These are phyloP conservation scores for Musa schizocarpa DNA, from an alignment of 176 grass and related monocot genomes.

Conservation along the genomic window DNA sequence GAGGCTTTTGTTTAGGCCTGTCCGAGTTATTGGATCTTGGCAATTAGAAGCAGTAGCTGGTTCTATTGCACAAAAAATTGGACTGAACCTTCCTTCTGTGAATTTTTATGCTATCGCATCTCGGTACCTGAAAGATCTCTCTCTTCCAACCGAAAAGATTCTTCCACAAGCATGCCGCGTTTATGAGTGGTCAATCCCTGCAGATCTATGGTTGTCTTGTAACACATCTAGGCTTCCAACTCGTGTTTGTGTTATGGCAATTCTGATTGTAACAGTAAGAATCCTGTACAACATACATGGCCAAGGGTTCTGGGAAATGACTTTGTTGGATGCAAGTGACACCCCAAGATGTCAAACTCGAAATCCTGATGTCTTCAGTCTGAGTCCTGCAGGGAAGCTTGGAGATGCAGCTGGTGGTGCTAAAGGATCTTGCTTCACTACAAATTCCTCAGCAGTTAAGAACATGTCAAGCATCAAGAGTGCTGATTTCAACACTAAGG, in stretches of 20 bases:
- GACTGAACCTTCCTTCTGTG: constrained; percentile 54
- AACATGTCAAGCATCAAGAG: neutral
- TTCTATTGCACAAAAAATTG: constrained; percentile 53
- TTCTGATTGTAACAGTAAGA: constrained; percentile 63
- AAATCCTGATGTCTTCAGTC: constrained; percentile 22
- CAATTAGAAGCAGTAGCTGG: constrained; percentile 57
- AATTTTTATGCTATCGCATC: constrained; percentile 77
- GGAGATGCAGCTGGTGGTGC: constrained; percentile 19
- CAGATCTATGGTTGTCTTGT: constrained; percentile 65
- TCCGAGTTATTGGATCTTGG: constrained; percentile 56
- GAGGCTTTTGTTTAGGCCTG: constrained; percentile 59
- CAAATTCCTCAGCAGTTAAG: constrained; percentile 11
- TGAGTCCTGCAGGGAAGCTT: constrained; percentile 29
- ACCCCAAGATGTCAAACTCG: neutral
- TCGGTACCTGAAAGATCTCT: constrained; percentile 51
- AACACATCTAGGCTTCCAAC: constrained; percentile 52
- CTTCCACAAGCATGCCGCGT: constrained; percentile 54
- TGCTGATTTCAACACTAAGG: constrained; percentile 37
- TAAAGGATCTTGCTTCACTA: constrained; percentile 14
- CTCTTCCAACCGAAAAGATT: constrained; percentile 44
- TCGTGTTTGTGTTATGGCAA: constrained; percentile 70
- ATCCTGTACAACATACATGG: constrained; percentile 68
- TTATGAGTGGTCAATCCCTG: constrained; percentile 71
- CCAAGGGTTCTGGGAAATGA: constrained; percentile 78
- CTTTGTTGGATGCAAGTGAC: constrained; percentile 16